A percentile compares a stretch with the other conserved stretches of the same genome.
Evolutionary conservation across 2,329 filamentous ascomycete species (phyloP).

Genomic region (Pezicula carpinea): DNA sequence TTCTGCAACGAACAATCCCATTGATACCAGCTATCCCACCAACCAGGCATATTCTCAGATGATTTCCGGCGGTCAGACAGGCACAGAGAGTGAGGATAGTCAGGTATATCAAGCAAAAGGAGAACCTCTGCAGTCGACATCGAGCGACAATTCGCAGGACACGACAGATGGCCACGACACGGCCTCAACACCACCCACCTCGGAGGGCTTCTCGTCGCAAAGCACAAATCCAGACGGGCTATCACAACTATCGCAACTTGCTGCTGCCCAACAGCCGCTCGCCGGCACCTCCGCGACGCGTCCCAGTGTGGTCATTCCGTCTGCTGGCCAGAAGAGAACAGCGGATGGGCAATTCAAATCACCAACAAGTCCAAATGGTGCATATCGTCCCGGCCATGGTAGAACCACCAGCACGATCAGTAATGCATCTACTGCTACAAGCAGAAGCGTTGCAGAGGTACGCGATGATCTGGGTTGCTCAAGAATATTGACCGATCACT

Average conservation of each 20-base stretch:
- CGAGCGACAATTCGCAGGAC: slow-evolving; percentile 40
- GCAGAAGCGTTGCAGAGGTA: slow-evolving; percentile 76
- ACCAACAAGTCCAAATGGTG: slow-evolving; percentile 26
- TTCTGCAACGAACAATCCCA: slow-evolving; percentile 17
- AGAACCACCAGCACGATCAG: slow-evolving; percentile 68
- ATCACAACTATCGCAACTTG: slow-evolving; percentile 52
- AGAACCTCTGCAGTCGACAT: slow-evolving; percentile 17
- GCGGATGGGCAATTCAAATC: slow-evolving; percentile 62
- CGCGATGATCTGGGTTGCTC: slow-evolving; percentile 1
- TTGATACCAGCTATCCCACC: slow-evolving; percentile 10
- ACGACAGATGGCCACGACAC: slow-evolving; percentile 37
- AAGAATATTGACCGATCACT: slow-evolving; percentile 13
- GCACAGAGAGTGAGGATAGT: slow-evolving; percentile 5
- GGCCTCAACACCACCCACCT: slow-evolving; percentile 33
- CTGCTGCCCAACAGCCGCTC: slow-evolving; percentile 43
- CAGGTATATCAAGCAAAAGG: slow-evolving; percentile 7
- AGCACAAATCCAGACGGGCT: slow-evolving; percentile 43
- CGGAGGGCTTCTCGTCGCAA: slow-evolving; percentile 31
- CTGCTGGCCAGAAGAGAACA: slow-evolving; percentile 63
- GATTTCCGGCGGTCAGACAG: slow-evolving; percentile 7
- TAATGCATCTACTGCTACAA: slow-evolving; percentile 50
- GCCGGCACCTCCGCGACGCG: slow-evolving; percentile 14
- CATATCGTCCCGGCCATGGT: slow-evolving; percentile 48
- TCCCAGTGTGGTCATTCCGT: slow-evolving; percentile 16
- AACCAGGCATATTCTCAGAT: slow-evolving; percentile 6